Evolutionary conservation across 768 basidiomycete species (phyloP), one percentile per base, ranked within the genome.

Genomic region (Lactarius tabidus): DNA sequence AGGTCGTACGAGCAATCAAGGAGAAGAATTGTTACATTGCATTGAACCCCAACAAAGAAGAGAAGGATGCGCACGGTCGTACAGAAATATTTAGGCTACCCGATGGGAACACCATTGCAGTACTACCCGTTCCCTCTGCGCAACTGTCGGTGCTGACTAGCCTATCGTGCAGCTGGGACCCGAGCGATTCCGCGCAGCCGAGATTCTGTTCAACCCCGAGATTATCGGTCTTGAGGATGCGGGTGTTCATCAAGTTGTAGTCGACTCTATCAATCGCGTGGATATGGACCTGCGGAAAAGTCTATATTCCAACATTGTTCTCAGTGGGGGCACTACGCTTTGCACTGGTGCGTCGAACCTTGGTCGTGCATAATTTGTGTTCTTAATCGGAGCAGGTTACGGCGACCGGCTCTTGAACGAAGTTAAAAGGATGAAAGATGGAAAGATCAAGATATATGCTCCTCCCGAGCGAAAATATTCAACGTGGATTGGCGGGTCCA

Each of bases 381-480:
- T 57, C 51, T 62, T 71, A 31, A 67, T 39, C 41, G 56, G 36
- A 35, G n/a, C 68, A 89, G 96, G 96, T 4, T 98, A 97, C 75
- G 97, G 95, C 57, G 97, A 98, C 78, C 89, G 97, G 60, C 81
- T 99, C 58, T 81, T 98, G 64, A 93, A 95, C 72, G 97, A 99
- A 77, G 92, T 97, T 59, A 98, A 98, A 82, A 95, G 31, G 33
- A 76, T 98, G 69, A 94, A 95, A 75, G 96, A 98, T 70, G 85
- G 96, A 72, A 99, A 98, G 81, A 94, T 99, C 77, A 97, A 96
- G 81, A 99, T 99, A 71, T 96, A 93, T 71, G 97, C 97, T 31
- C 97, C 97, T 23, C 97, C 97, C n/a, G 97, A 99, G 77, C 88
- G 97, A 70, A 99, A 98, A 77, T 96, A 96, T 77, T 93, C 92